These are phyloP conservation scores for Fraxinus nigra DNA, from an alignment of 305 asterid genomes.

Conservation along the genomic window DNA sequence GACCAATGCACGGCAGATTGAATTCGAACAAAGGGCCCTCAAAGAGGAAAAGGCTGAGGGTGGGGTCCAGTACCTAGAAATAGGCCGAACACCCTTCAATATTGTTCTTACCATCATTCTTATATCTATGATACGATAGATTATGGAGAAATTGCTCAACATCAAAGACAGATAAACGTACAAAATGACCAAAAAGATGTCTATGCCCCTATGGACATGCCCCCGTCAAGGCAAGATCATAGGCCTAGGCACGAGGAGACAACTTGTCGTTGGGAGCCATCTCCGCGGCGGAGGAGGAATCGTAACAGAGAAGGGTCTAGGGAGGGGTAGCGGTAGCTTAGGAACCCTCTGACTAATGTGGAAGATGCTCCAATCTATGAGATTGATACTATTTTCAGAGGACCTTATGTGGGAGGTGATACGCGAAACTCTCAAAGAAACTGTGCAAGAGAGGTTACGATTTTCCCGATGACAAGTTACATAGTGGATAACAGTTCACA, in stretches of 20 bases:
- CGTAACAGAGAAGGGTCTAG: background rate
- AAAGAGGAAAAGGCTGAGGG: background rate
- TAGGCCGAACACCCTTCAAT: background rate
- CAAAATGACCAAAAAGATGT: background rate
- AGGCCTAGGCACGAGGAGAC: background rate
- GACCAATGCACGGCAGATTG: background rate
- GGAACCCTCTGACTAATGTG: background rate
- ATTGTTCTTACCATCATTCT: background rate
- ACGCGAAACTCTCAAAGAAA: background rate
- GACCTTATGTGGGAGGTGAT: background rate
- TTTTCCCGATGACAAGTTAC: background rate
- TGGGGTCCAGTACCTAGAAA: background rate
- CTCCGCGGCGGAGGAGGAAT: background rate
- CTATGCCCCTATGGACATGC: background rate
- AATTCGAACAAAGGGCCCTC: background rate
- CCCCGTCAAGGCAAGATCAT: background rate
- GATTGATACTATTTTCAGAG: no score
- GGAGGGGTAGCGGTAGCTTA: background rate
- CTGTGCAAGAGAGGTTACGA: no score
- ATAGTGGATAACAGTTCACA: background rate
- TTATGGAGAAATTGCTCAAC: background rate
- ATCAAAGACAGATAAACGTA: background rate
- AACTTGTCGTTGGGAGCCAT: background rate
- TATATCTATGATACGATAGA: background rate
- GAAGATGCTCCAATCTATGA: background rate